A percentile compares a stretch with the other conserved stretches of the same genome.
Evolutionary conservation across 2,329 filamentous ascomycete genomes (phyloP).

Genomic region (Cladophialophora carrionii): DNA sequence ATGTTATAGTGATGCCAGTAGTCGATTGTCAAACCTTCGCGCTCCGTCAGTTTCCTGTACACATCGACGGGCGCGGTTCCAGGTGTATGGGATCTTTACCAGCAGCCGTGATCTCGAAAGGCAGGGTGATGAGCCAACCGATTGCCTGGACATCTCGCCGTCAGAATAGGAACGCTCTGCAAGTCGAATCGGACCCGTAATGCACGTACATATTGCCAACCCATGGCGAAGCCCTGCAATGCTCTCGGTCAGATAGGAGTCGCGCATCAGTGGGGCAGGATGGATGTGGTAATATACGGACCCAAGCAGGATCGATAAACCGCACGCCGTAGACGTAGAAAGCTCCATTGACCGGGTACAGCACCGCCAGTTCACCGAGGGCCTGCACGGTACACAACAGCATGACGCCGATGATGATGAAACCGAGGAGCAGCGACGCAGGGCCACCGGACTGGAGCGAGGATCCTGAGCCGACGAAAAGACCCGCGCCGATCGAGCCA

Average conservation of each 20-base stretch:
- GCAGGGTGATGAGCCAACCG: conserved; percentile 82
- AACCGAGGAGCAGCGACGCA: conserved; percentile 47
- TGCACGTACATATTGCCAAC: conserved; percentile 73
- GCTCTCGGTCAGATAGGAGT: neutral
- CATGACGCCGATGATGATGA: conserved; percentile 70
- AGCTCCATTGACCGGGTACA: conserved; percentile 87
- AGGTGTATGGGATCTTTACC: conserved; percentile 65
- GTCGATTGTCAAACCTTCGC: conserved; percentile 20
- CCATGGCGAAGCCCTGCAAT: conserved; percentile 77
- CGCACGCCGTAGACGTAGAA: conserved; percentile 90
- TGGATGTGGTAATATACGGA: conserved; percentile 46
- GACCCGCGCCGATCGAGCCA: conserved; percentile 46
- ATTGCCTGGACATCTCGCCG: conserved; percentile 54
- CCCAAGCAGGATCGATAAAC: conserved; percentile 91
- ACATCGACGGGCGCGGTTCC: conserved; percentile 66
- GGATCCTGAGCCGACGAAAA: conserved; percentile 37
- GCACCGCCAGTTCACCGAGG: conserved; percentile 84
- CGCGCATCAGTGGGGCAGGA: neutral
- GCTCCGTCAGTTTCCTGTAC: neutral
- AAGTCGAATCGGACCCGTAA: neutral
- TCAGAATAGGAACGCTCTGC: neutral
- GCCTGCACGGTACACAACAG: conserved; percentile 89
- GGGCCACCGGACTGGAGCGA: conserved; percentile 46
- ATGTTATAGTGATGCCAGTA: conserved; percentile 47
- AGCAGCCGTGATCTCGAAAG: conserved; percentile 83